These are phyloP conservation scores for Cytauxzoon felis DNA, from an alignment of 169 alveolate genomes.

Conservation along the genomic window DNA sequence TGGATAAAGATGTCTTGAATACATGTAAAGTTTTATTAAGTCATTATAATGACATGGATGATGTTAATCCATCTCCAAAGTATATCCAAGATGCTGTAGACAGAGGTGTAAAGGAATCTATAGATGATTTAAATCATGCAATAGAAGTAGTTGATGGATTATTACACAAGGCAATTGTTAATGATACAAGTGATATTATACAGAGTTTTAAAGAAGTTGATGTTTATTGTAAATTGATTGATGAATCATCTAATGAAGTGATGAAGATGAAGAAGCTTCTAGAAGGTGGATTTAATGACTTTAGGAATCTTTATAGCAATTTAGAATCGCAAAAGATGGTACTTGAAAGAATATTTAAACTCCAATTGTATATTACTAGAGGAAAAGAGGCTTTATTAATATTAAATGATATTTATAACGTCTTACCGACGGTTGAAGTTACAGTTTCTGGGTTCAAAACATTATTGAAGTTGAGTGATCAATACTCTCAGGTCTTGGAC, in stretches of 20 bases:
- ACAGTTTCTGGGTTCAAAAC: too few relatives aligned
- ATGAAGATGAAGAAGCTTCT: conserved; percentile 1
- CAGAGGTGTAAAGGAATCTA: conserved; percentile 20
- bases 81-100: conserved; percentile 9
- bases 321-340: conserved; percentile 13
- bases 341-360: conserved; percentile 28
- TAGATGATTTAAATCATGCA: conserved; percentile 44
- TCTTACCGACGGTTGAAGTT: too few relatives aligned
- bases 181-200: conserved; percentile 49
- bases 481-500: not conserved
- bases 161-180: conserved; percentile 36
- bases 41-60: conserved; percentile 13
- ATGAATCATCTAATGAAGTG: conserved; percentile 11
- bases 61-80: not conserved
- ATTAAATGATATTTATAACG: too few relatives aligned
- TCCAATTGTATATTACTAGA: conserved; percentile 36
- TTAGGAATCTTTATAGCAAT: conserved; percentile 21
- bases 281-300: conserved; percentile 3
- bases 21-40: conserved; percentile 25
- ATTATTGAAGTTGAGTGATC: too few relatives aligned
- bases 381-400: conserved; percentile 15
- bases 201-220: conserved; percentile 47
- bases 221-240: conserved; percentile 1
- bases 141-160: conserved; percentile 18
- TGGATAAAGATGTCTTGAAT: conserved; percentile 24